Evolutionary conservation across 352 stramenopile species (phyloP).

Genomic region (Phytophthora brassicae): DNA sequence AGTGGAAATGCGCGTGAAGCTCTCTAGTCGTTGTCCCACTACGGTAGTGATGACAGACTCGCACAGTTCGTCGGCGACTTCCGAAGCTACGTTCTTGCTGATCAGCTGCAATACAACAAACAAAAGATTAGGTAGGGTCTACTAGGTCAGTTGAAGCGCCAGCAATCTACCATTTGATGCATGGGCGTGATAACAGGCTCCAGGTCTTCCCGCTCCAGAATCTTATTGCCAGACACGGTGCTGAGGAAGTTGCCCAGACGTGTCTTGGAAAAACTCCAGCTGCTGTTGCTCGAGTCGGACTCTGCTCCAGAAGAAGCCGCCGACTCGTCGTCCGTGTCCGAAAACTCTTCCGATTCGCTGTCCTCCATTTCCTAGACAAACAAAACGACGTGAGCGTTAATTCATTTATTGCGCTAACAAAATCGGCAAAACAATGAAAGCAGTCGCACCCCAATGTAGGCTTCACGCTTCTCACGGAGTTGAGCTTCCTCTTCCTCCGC

Average conservation of each 20-base stretch:
- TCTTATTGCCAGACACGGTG: constrained; percentile 89
- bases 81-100: constrained; percentile 97
- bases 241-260: constrained; percentile 83
- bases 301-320: constrained; percentile 65
- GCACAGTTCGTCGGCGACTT: constrained; percentile 95
- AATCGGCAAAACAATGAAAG: neutral
- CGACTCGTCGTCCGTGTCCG: constrained; percentile 75
- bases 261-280: constrained; percentile 84
- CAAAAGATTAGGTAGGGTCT: neutral
- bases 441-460: constrained; percentile 79
- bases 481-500: constrained; percentile 72
- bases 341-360: constrained; percentile 65
- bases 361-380: constrained; percentile 57
- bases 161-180: constrained; percentile 78
- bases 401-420: neutral
- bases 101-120: constrained; percentile 74
- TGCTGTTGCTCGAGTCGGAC: constrained; percentile 56
- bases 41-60: constrained; percentile 94
- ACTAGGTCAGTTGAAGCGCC: neutral
- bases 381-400: neutral
- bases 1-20: constrained; percentile 90
- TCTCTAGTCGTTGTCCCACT: constrained; percentile 94
- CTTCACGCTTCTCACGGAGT: constrained; percentile 69
- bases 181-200: constrained; percentile 93
- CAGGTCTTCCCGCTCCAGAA: constrained; percentile 93